These are phyloP conservation scores for Thinopyrum obtusiflorum DNA, from an alignment of 202 grass and related monocot genomes.

Conservation along the genomic window DNA sequence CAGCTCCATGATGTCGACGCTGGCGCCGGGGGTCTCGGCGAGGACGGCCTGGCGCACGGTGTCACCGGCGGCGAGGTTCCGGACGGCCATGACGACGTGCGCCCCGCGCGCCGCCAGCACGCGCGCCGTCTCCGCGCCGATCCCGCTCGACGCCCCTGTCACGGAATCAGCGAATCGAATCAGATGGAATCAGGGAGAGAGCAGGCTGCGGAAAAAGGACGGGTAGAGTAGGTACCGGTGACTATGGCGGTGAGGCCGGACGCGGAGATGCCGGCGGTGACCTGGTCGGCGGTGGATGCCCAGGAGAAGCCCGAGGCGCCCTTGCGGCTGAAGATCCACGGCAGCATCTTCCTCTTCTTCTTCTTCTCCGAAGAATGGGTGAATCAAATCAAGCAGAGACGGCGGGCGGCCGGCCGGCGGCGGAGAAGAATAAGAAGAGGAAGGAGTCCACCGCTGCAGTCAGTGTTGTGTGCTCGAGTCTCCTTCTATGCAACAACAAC, in stretches of 20 bases:
- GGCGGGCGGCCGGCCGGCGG: conserved; percentile 31
- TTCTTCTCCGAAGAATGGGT: too few relatives aligned
- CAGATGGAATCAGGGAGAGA: neutral
- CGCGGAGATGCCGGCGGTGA: conserved; percentile 64
- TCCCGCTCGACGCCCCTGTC: conserved; percentile 85
- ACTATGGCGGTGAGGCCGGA: conserved; percentile 71
- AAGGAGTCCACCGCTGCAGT: too few relatives aligned
- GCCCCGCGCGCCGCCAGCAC: conserved; percentile 76
- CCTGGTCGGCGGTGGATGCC: conserved; percentile 84
- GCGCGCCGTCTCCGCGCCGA: conserved; percentile 74
- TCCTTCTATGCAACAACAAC: too few relatives aligned
- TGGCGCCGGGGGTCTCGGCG: conserved; percentile 49
- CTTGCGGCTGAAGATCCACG: conserved; percentile 58
- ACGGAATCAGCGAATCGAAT: neutral
- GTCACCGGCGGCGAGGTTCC: conserved; percentile 50
- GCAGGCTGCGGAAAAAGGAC: neutral
- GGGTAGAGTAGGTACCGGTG: conserved; percentile 45
- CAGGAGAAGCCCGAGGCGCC: conserved; percentile 78
- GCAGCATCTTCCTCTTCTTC: conserved; percentile 6
- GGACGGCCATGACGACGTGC: conserved; percentile 69
- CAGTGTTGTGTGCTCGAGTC: too few relatives aligned
- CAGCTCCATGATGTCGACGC: conserved; percentile 72
- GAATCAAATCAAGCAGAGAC: conserved; percentile 12
- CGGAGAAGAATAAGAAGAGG: too few relatives aligned
- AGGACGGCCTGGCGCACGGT: conserved; percentile 46